A percentile compares a stretch with the other conserved stretches of the same genome.
Evolutionary conservation across 2,329 filamentous ascomycete species (phyloP).

Genomic region (Ophiostoma himal-ulmi): DNA sequence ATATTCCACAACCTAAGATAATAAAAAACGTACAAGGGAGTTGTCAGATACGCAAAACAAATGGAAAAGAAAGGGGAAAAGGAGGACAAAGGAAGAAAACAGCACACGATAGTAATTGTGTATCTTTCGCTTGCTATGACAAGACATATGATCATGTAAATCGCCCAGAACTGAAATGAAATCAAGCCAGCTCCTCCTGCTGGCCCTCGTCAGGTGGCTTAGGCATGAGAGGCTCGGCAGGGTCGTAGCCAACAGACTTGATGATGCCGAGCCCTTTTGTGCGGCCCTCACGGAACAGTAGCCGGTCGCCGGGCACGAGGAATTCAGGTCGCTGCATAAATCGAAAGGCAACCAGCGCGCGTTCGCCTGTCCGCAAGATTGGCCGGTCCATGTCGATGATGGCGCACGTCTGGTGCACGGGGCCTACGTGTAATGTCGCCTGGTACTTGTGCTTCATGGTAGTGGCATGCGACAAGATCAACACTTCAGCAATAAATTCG

Average conservation of each 20-base stretch:
- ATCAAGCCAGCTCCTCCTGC: not conserved
- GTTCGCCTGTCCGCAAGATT: slow-evolving; percentile 88
- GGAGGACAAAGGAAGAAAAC: no score
- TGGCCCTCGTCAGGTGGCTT: slow-evolving; percentile 1
- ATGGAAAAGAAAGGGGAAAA: not conserved
- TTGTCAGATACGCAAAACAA: not conserved
- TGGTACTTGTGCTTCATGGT: slow-evolving; percentile 97
- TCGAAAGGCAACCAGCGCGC: slow-evolving; percentile 88
- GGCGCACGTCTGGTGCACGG: slow-evolving; percentile 89
- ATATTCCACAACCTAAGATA: no score
- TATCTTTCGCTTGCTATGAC: not conserved
- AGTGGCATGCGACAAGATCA: slow-evolving; percentile 91
- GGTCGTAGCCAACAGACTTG: slow-evolving; percentile 83
- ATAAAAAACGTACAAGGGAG: no score
- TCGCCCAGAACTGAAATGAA: not conserved
- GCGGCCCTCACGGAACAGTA: slow-evolving; percentile 88
- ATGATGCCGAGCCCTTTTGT: slow-evolving; percentile 96
- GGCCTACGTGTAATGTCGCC: slow-evolving; percentile 95
- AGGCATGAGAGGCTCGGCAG: slow-evolving; percentile 41
- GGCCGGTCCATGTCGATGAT: slow-evolving; percentile 98
- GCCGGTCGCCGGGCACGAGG: slow-evolving; percentile 75
- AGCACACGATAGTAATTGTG: not conserved
- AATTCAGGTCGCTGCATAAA: slow-evolving; percentile 96
- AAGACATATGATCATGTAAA: not conserved
- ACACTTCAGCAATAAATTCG: slow-evolving; percentile 78